Percentiles rank a stretch among this genome's conserved stretches.
phyloP scores from a whole-genome alignment of 2,329 filamentous ascomycete species.

The Fusarium udum region DNA sequence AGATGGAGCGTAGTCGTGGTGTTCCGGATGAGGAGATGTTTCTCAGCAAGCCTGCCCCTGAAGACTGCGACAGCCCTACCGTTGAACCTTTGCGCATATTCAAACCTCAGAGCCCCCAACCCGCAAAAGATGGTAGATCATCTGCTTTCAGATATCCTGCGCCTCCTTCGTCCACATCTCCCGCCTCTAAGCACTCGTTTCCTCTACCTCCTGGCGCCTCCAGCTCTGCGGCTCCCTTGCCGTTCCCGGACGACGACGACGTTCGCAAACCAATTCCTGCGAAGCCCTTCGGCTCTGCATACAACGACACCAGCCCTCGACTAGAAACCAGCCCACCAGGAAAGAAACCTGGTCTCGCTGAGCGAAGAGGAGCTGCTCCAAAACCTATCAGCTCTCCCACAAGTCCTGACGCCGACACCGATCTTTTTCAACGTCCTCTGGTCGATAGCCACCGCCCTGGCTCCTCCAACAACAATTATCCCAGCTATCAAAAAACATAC shows the following conservation, averaged over 20 bases:
- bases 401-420: constrained; percentile 78
- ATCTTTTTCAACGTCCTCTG: constrained; percentile 77
- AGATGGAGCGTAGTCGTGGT: constrained; percentile 67
- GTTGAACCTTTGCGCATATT: constrained; percentile 86
- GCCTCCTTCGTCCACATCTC: constrained; percentile 55
- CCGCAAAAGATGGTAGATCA: constrained; percentile 53
- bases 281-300: constrained; percentile 57
- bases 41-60: constrained; percentile 66
- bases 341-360: constrained; percentile 74
- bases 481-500: constrained; percentile 66
- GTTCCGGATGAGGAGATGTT: constrained; percentile 86
- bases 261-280: constrained; percentile 56
- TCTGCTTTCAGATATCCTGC: constrained; percentile 61
- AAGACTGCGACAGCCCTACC: constrained; percentile 75
- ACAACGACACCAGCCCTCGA: constrained; percentile 62
- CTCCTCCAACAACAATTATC: constrained; percentile 54
- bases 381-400: constrained; percentile 86
- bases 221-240: constrained; percentile 72
- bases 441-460: constrained; percentile 54
- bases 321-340: constrained; percentile 65
- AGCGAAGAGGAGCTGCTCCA: constrained; percentile 82
- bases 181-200: constrained; percentile 64
- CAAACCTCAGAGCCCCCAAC: constrained; percentile 76
- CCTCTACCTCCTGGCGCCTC: constrained; percentile 74
- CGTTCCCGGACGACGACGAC: constrained; percentile 78